phyloP scores from a whole-genome alignment of 495 filamentous ascomycete species.

The Elaphomyces granulatus region DNA sequence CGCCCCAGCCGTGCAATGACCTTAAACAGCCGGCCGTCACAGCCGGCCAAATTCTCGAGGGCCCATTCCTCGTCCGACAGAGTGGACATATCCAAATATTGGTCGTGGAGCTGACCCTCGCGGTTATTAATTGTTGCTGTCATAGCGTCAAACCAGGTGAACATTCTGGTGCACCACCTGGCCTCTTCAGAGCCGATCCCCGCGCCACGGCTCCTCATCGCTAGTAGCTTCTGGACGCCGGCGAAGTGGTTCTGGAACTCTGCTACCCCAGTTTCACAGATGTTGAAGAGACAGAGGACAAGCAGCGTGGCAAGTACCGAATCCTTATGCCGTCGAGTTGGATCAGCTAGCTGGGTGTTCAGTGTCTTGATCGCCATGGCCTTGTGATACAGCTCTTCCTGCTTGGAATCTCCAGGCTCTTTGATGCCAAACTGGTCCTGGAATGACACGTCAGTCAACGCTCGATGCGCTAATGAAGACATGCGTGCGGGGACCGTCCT shows the following conservation, averaged over 20 bases:
- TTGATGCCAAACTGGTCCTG: conserved; percentile 24
- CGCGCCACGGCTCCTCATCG: conserved; percentile 51
- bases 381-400: conserved; percentile 75
- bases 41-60: conserved; percentile 77
- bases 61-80: conserved; percentile 56
- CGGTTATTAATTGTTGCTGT: conserved; percentile 84
- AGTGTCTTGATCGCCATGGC: conserved; percentile 66
- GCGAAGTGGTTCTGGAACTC: conserved; percentile 91
- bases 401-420: conserved; percentile 23
- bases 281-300: conserved; percentile 80
- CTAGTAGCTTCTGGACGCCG: conserved; percentile 82
- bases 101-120: conserved; percentile 70
- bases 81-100: conserved; percentile 51
- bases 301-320: conserved; percentile 80
- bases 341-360: conserved; percentile 68
- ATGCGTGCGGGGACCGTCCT: conserved; percentile 31
- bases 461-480: conserved; percentile 37
- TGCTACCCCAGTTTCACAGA: conserved; percentile 82
- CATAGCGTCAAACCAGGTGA: conserved; percentile 94
- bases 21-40: conserved; percentile 69
- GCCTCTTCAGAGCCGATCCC: conserved; percentile 49
- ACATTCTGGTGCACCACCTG: conserved; percentile 90
- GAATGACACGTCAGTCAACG: conserved; percentile 27
- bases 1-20: conserved; percentile 64
- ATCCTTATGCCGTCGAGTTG: conserved; percentile 59